A percentile compares a stretch with the other conserved stretches of the same genome.
These are phyloP conservation scores for Ganoderma resinaceum DNA, from an alignment of 1,284 basidiomycete species.

Conservation along the genomic window DNA sequence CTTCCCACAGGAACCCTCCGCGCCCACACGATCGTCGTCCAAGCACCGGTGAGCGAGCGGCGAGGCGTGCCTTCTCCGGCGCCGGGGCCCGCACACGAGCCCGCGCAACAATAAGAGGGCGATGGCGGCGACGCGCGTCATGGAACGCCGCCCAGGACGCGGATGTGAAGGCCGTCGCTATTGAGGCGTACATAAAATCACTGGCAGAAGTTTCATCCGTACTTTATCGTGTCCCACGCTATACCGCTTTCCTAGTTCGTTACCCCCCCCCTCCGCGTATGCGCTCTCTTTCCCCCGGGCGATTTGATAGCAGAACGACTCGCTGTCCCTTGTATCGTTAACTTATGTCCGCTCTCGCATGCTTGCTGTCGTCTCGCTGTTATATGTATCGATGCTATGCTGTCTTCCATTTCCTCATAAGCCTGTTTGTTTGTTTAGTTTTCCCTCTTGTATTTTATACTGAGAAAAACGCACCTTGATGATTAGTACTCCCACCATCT, in stretches of 20 bases:
- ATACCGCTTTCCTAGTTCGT: background rate
- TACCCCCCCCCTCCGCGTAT: background rate
- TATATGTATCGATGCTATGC: background rate
- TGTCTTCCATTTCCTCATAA: background rate
- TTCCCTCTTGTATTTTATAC: background rate
- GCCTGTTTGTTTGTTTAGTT: background rate
- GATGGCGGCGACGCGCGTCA: background rate
- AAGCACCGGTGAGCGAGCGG: constrained; percentile 16
- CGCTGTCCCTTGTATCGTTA: background rate
- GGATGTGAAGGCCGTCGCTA: too few species aligned
- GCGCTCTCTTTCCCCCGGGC: background rate
- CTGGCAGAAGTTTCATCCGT: background rate
- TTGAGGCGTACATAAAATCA: too few species aligned
- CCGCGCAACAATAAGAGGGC: background rate
- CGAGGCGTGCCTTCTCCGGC: background rate
- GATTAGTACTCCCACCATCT: background rate
- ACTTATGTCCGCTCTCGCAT: background rate
- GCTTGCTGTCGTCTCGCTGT: background rate
- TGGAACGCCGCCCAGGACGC: background rate
- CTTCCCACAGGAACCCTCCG: constrained; percentile 18
- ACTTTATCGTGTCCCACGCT: background rate
- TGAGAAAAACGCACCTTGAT: background rate
- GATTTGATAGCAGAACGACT: background rate
- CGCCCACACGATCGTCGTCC: constrained; percentile 11
- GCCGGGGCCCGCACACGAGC: background rate